Percentiles rank a stretch among this genome's conserved stretches.
Conservation (phyloP, 805 yeast species). For the Metschnikowia bowlesiae region DNA sequence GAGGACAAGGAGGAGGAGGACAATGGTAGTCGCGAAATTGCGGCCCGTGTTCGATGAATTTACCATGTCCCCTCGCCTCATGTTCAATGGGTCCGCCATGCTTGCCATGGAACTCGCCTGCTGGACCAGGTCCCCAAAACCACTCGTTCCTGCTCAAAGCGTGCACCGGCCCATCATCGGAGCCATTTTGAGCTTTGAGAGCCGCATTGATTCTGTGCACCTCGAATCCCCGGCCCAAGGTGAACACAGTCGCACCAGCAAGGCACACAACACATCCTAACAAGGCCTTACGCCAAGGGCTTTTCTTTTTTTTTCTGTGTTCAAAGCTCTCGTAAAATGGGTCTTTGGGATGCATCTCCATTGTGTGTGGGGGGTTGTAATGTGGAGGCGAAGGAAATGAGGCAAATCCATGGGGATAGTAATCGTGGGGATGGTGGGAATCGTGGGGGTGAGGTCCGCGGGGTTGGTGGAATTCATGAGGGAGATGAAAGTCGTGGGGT, state of each 20-base stretch:
- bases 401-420: not conserved
- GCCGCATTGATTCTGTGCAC: constrained; percentile 2
- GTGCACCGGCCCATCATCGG: not conserved
- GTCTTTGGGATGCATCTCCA: constrained; percentile 3
- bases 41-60: not conserved
- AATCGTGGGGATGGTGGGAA: not conserved
- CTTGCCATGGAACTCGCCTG: not conserved
- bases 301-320: constrained; percentile 1
- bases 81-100: not conserved
- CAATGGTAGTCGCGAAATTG: not conserved
- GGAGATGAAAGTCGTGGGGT: not conserved
- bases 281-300: constrained; percentile 2
- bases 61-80: not conserved
- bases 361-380: not conserved
- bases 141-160: not conserved
- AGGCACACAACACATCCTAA: constrained; percentile 10
- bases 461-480: not conserved
- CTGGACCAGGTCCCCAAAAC: not conserved
- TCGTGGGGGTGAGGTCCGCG: constrained; percentile 1
- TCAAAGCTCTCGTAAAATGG: constrained; percentile 8
- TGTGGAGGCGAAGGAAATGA: constrained; percentile 3
- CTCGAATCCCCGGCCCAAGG: constrained; percentile 16
- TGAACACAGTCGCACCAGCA: constrained; percentile 14
- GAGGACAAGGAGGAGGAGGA: not conserved
- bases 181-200: not conserved